Percentiles rank a stretch among this genome's conserved stretches.
Conservation (phyloP, 257 asterid genomes). For the Verbascum thapsus region DNA sequence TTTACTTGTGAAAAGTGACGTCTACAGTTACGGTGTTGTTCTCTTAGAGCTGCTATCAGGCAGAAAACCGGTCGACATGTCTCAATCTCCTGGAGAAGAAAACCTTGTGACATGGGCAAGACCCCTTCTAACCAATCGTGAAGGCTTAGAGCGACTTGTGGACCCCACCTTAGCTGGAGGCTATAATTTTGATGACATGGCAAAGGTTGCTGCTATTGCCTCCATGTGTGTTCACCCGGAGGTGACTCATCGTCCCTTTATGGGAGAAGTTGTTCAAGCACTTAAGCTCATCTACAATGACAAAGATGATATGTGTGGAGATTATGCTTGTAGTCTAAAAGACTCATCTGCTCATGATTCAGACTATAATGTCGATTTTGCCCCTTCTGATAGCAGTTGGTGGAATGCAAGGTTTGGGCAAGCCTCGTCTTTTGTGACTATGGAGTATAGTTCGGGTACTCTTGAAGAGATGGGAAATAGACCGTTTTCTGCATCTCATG, state of each 20-base stretch:
- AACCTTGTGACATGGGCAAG: slow-evolving; percentile 80
- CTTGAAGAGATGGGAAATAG: slow-evolving; percentile 70
- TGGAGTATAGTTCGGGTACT: slow-evolving; percentile 72
- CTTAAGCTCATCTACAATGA: slow-evolving; percentile 68
- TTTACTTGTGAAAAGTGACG: slow-evolving; percentile 68
- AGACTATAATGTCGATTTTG: slow-evolving; percentile 50
- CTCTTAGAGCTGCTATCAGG: slow-evolving; percentile 63
- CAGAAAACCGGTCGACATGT: slow-evolving; percentile 69
- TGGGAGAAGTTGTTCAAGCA: slow-evolving; percentile 81
- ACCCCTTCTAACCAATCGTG: slow-evolving; percentile 57
- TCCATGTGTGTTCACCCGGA: slow-evolving; percentile 72
- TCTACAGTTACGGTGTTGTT: slow-evolving; percentile 72
- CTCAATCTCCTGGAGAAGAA: slow-evolving; percentile 72
- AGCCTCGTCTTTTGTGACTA: slow-evolving; percentile 63
- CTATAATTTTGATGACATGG: slow-evolving; percentile 67
- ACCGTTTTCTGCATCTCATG: slow-evolving; percentile 55
- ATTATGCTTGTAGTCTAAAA: slow-evolving; percentile 52
- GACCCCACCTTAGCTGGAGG: slow-evolving; percentile 65
- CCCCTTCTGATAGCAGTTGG: slow-evolving; percentile 72
- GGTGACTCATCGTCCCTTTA: slow-evolving; percentile 73
- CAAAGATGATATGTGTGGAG: slow-evolving; percentile 57
- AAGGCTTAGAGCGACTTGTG: slow-evolving; percentile 62
- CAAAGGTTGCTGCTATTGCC: slow-evolving; percentile 71
- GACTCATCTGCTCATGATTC: slow-evolving; percentile 66
- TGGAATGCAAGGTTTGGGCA: slow-evolving; percentile 67